phyloP scores from a whole-genome alignment of 225 moss, liverwort and hornwort genomes.

The Marchantia paleacea region DNA sequence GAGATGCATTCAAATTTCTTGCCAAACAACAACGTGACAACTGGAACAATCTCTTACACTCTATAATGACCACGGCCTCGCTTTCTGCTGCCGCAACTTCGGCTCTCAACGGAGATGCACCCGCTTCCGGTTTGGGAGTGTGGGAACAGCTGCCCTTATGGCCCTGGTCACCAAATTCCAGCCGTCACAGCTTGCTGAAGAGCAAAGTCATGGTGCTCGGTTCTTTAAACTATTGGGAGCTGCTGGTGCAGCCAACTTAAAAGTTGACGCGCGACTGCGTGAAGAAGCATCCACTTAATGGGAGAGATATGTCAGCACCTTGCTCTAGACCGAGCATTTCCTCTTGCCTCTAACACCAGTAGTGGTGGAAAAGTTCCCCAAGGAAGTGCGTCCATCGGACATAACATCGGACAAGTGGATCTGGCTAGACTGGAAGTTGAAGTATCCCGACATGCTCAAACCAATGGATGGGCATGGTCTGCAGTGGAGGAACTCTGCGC shows the following conservation, averaged over 20 bases:
- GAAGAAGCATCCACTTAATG: conserved; percentile 45
- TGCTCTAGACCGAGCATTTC: conserved; percentile 45
- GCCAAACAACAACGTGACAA: conserved; percentile 54
- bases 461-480: conserved; percentile 52
- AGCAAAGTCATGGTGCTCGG: conserved; percentile 51
- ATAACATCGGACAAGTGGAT: not conserved
- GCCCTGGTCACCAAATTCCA: conserved; percentile 43
- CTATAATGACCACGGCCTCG: conserved; percentile 41
- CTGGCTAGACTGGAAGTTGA: conserved; percentile 14
- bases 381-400: conserved; percentile 25
- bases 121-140: conserved; percentile 33
- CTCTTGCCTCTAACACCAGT: conserved; percentile 37
- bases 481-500: conserved; percentile 41
- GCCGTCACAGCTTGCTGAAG: conserved; percentile 51
- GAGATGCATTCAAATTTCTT: conserved; percentile 51
- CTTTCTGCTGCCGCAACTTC: conserved; percentile 34
- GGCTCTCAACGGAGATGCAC: conserved; percentile 37
- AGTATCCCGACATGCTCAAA: not conserved
- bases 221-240: conserved; percentile 39
- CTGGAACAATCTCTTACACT: conserved; percentile 64
- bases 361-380: conserved; percentile 36
- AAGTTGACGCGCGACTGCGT: conserved; percentile 39
- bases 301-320: conserved; percentile 36
- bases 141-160: conserved; percentile 47
- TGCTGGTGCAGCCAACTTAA: conserved; percentile 49